These are phyloP conservation scores for Didymella segeticola DNA, from an alignment of 2,329 filamentous ascomycete species.

Conservation along the genomic window DNA sequence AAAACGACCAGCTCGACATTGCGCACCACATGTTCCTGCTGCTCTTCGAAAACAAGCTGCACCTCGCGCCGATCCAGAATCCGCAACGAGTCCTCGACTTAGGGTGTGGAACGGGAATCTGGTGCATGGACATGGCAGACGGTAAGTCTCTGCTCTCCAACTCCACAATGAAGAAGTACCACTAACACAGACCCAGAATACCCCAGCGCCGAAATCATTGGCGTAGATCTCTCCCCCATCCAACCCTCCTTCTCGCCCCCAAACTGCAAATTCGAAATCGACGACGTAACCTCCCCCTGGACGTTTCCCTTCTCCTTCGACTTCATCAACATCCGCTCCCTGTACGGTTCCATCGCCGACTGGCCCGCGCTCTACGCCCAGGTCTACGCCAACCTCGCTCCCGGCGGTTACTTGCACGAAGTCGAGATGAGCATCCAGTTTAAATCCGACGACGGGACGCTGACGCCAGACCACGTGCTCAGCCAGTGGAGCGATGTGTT, in stretches of 20 bases:
- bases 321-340: constrained; percentile 53
- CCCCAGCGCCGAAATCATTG: constrained; percentile 50
- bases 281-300: constrained; percentile 52
- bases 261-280: constrained; percentile 55
- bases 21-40: constrained; percentile 37
- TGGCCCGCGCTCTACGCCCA: constrained; percentile 51
- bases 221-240: constrained; percentile 56
- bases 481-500: constrained; percentile 36
- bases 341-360: constrained; percentile 53
- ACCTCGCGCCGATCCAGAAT: constrained; percentile 31
- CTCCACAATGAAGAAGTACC: neutral
- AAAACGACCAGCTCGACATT: constrained; percentile 39
- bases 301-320: constrained; percentile 45
- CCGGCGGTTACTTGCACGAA: constrained; percentile 51
- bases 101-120: constrained; percentile 39
- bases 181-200: constrained; percentile 19
- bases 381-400: constrained; percentile 34
- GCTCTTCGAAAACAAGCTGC: constrained; percentile 31
- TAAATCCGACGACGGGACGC: constrained; percentile 48
- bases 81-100: constrained; percentile 32
- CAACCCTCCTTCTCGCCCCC: constrained; percentile 54
- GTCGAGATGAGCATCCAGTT: constrained; percentile 52
- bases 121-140: constrained; percentile 38
- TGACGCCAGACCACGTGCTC: constrained; percentile 39
- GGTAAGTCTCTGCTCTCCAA: constrained; percentile 2